Evolutionary conservation across 2,329 filamentous ascomycete species (phyloP), one percentile per base, ranked within the genome.

Genomic region (Aspergillus tamarii): DNA sequence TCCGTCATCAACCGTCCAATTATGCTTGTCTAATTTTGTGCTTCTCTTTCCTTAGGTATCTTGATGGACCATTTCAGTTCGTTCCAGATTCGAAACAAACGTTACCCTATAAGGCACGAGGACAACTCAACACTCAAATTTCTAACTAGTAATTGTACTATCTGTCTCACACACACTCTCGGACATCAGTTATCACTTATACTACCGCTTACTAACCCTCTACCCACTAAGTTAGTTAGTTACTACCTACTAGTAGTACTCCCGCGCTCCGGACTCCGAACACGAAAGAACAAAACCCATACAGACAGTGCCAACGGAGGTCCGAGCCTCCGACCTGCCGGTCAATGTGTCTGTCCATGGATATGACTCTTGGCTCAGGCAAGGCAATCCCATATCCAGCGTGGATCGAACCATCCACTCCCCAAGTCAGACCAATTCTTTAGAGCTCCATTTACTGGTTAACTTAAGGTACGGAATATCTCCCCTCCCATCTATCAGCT

Each of bases 291-390:
- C 34, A 16, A 16, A 7, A 1, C 32, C 11, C n/a, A 21, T 12
- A 8, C 23, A 9, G n/a, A 5, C 4, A 26, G 32, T 39, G 7
- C n/a, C 26, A 39, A 28, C 52, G 52, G 52, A 55, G 52, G 34
- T 39, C 52, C 52, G 52, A 39, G 34, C 10, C n/a, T 55, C 52
- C 52, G 52, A 39, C n/a, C 9, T 55, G 21, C 52, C 52, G 52
- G 52, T 2, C 12, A 41, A 55, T 52, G 12, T 28, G 16, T 26
- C 14, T 14, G 46, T 30, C 48, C 48, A 52, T 32, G 28, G 16
- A 52, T 50, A 48, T 14, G 26, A 19, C 16, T 50, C 46, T 50
- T 50, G 46, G 46, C 23, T 4, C 14, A 14, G 45, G 23, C 45
- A 19, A 26, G 34, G 23, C 45, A 48, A 9, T n/a, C 12, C 23